Base-by-base conservation (phyloP, 306 rosid genomes). In the Abrus precatorius region DNA sequence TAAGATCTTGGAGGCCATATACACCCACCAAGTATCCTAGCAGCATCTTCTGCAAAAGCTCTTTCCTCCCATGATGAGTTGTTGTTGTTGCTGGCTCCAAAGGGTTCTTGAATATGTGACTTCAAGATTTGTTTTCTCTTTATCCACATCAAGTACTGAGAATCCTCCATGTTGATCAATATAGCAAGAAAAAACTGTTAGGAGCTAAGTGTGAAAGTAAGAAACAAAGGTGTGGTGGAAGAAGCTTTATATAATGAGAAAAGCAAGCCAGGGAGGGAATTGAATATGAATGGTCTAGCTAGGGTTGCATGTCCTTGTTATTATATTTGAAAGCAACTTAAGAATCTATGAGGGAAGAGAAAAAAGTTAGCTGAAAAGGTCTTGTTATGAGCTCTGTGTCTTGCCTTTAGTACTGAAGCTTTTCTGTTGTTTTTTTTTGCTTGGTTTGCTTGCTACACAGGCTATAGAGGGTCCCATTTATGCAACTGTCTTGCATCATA, bases 1-100 rank as follows among this genome's bases (percentile, higher is more conserved):
- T 95, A 95, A 63, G 97, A 95, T 61, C 95, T 87, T 38, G 97
- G 97, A 29, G 97, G 98, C 98, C 98, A 92, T 44, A 85, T 64
- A 45, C 90, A 90, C 3, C 95, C 91, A 5, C 96, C 91, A 54
- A 86, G 82, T 13, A 87, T 65, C 43, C 92, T 88, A 1, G 91
- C 87, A 0, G 90, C 82, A 57, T 92, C 97, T 84, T 90, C 92
- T 29, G 98, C 95, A 65, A 95, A 92, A 36, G 97, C 98, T 69
- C 72, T 88, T 83, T 92, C 97, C 66, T 95, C 98, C 98, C 97
- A 91, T 69, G 86, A 78, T 71, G 53, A 45, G 65, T 7, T 44
- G 72, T 57, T 44, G 72, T 57, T 56, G 75, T 1, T 43, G 74
- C 47, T 1, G 14, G 28, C 70, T 52, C 75, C 85, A 53, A 84